These are phyloP conservation scores for Diaporthe sp. DNA, from an alignment of 2,329 filamentous ascomycete species.

Conservation along the genomic window DNA sequence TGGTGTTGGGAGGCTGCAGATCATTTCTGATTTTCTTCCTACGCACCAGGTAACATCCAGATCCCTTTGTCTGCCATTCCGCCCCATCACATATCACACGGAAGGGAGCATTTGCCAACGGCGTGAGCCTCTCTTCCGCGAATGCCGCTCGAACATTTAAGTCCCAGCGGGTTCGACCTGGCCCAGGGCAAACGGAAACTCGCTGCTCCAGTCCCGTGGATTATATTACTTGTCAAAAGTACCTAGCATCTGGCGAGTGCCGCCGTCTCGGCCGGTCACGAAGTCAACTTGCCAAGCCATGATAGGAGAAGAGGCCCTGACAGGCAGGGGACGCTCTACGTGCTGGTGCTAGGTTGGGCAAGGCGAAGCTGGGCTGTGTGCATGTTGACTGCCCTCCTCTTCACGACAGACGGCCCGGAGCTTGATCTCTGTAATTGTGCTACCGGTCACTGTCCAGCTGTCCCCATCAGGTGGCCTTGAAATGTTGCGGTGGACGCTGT, in stretches of 20 bases:
- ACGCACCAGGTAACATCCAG: not conserved
- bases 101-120: not conserved
- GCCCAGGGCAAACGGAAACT: conserved; percentile 9
- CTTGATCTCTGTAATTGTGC: conserved; percentile 37
- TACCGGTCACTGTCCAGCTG: conserved; percentile 5
- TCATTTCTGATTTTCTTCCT: conserved; percentile 9
- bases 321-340: conserved; percentile 11
- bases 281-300: not conserved
- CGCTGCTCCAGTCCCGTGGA: not conserved
- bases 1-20: conserved; percentile 2
- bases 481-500: not conserved
- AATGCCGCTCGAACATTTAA: not conserved
- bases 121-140: not conserved
- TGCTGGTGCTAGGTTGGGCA: conserved; percentile 30
- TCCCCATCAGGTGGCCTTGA: not conserved
- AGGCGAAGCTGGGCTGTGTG: conserved; percentile 1
- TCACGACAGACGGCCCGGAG: conserved; percentile 6
- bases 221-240: conserved; percentile 11
- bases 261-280: conserved; percentile 4
- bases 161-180: not conserved
- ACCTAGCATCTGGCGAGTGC: conserved; percentile 23
- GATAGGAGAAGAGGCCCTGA: not conserved
- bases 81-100: conserved; percentile 19
- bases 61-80: conserved; percentile 14
- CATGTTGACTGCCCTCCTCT: not conserved